Base-by-base conservation (phyloP, 2,329 filamentous ascomycete species). In the Fusarium ramigenum region DNA sequence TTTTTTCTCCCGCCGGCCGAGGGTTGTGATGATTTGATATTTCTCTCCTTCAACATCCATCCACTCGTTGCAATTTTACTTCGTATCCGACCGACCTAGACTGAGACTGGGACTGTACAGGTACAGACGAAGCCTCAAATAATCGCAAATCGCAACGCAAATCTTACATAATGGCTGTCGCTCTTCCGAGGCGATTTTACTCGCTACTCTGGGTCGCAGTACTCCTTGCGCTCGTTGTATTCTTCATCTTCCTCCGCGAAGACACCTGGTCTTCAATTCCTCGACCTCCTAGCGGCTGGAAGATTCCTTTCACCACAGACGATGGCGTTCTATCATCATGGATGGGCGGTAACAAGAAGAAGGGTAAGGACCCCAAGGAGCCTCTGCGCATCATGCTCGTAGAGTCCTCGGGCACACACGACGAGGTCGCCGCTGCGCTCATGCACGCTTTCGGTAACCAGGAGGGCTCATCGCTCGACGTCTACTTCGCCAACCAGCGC, bases 371-470 rank as follows among this genome's bases (percentile, higher is more conserved):
- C 21, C 66, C 57, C 15, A 50, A 69, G 4, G 69, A 73, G 23
- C 70, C 74, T 40, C 62, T 78, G 37, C 74, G 74, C 47, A 76
- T 79, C 34, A 60, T 78, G 58, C 73, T 79, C 44, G n/a, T 73
- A 28, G 77, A 79, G 73, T 69, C 76, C n/a, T 69, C 66, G 25
- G 76, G 77, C 30, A 76, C 73, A 9, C 77, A 79, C 71, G 77
- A 79, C 36, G 77, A 79, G 66, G 77, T 79, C 25, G 65, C 70
- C 19, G 74, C 77, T 44, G 77, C 77, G 11, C 66, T 79, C 9
- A 64, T 79, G 39, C 66, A 77, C 63, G 69, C 77, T 18, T 79
- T 79, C 43, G 77, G 77, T 19, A 68, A 64, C 54, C 72, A 74
- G 15, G 56, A 67, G 34, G 56, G 73, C 57, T 70, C 73, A 7